Conservation (phyloP, 352 stramenopile species). For the Phytopythium sindhum region DNA sequence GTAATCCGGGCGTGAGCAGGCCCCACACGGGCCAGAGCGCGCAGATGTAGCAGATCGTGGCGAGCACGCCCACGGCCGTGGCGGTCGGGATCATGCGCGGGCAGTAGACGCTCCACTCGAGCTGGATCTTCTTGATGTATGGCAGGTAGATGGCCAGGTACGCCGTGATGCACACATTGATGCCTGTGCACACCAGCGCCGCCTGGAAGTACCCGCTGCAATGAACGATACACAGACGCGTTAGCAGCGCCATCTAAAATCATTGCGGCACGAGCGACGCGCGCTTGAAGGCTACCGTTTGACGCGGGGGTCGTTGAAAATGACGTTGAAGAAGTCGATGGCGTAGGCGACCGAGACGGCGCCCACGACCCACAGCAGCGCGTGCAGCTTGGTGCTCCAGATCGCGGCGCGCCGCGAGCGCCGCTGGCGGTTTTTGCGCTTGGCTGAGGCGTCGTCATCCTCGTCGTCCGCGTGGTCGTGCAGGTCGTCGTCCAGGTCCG, state of each 20-base stretch:
- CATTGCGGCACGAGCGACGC: not conserved
- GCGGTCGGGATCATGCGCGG: constrained; percentile 89
- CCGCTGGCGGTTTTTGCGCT: constrained; percentile 13
- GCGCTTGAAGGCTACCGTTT: constrained; percentile 26
- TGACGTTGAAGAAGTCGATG: constrained; percentile 69
- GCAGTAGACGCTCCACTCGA: constrained; percentile 92
- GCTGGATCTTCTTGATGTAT: constrained; percentile 73
- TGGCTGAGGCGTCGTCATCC: constrained; percentile 33
- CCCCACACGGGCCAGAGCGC: constrained; percentile 91
- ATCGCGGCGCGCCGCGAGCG: constrained; percentile 43
- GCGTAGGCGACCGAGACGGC: constrained; percentile 51
- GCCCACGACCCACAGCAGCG: constrained; percentile 65
- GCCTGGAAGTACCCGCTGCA: constrained; percentile 79
- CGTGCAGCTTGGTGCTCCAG: constrained; percentile 75
- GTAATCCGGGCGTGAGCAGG: constrained; percentile 86
- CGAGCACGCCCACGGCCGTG: constrained; percentile 66
- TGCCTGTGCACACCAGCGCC: constrained; percentile 65
- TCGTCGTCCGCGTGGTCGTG: constrained; percentile 24
- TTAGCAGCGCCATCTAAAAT: not conserved
- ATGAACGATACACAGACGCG: not conserved
- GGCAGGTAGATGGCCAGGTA: constrained; percentile 88
- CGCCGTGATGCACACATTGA: constrained; percentile 84
- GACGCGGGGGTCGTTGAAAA: constrained; percentile 58
- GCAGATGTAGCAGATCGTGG: constrained; percentile 72
- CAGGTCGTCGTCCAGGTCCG: constrained; percentile 13